Percentiles rank a stretch among this genome's conserved stretches.
These are phyloP conservation scores for Macrophomina phaseolina DNA, from an alignment of 2,329 filamentous ascomycete genomes.

Conservation along the genomic window DNA sequence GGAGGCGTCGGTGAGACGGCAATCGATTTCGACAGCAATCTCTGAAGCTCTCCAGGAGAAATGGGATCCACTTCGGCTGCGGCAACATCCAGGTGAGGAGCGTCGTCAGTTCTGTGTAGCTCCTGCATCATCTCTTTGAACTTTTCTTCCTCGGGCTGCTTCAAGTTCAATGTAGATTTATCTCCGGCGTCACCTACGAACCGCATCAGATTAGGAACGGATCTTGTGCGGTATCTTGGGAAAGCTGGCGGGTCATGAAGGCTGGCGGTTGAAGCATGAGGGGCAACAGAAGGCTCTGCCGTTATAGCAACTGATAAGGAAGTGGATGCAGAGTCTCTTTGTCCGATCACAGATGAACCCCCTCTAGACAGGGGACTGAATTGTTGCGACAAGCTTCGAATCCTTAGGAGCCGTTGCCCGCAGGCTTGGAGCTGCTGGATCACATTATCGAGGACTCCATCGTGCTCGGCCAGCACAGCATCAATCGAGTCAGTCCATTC, in stretches of 20 bases:
- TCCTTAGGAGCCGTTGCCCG: neutral
- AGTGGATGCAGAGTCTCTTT: neutral
- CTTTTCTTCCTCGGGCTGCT: constrained; percentile 22
- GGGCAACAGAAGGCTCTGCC: constrained; percentile 18
- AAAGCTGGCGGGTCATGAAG: constrained; percentile 39
- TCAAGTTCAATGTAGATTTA: constrained; percentile 42
- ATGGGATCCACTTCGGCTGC: neutral
- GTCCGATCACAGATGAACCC: constrained; percentile 37
- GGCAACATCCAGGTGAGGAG: neutral
- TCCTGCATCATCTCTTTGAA: constrained; percentile 2
- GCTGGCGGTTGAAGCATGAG: constrained; percentile 29
- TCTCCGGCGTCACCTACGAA: constrained; percentile 45
- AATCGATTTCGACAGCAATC: neutral
- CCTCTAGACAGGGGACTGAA: constrained; percentile 32
- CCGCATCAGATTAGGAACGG: constrained; percentile 43
- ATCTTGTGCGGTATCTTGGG: constrained; percentile 36
- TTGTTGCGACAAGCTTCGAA: constrained; percentile 10
- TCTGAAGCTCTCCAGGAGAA: neutral
- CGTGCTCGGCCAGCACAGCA: constrained; percentile 48
- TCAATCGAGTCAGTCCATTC: constrained; percentile 37
- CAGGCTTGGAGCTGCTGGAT: constrained; percentile 46
- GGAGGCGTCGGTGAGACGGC: neutral
- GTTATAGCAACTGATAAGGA: constrained; percentile 1
- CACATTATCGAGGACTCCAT: constrained; percentile 44
- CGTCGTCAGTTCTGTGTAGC: neutral